Percentiles rank a stretch among this genome's conserved stretches.
Evolutionary conservation across 1,139 yeast genomes (phyloP).

Genomic region (Kodamaea arcana): DNA sequence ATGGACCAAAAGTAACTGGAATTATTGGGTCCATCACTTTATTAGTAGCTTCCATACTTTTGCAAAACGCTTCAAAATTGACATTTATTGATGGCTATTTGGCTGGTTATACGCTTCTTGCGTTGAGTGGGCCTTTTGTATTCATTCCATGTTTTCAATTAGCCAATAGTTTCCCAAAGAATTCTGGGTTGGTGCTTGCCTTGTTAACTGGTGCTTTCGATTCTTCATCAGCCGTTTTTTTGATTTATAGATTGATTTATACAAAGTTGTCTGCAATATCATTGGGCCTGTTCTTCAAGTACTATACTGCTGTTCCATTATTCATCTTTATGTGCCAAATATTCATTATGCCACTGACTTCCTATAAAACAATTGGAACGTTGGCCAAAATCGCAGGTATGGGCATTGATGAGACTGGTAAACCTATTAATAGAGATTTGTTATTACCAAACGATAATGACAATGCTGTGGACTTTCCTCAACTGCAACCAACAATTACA

Average conservation of each 20-base stretch:
- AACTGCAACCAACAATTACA: constrained; percentile 33
- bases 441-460: constrained; percentile 34
- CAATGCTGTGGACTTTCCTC: constrained; percentile 7
- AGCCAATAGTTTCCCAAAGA: constrained; percentile 67
- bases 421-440: constrained; percentile 41
- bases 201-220: constrained; percentile 75
- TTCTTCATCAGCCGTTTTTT: constrained; percentile 69
- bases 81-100: constrained; percentile 54
- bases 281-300: constrained; percentile 55
- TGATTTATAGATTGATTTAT: constrained; percentile 62
- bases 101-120: constrained; percentile 61
- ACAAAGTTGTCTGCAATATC: constrained; percentile 33
- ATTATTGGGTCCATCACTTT: constrained; percentile 64
- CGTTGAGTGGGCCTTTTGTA: constrained; percentile 79
- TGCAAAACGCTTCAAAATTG: constrained; percentile 33
- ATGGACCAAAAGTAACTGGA: constrained; percentile 79
- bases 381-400: constrained; percentile 66
- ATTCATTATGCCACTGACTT: constrained; percentile 71
- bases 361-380: constrained; percentile 68
- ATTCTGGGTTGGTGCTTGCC: constrained; percentile 69
- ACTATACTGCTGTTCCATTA: constrained; percentile 66
- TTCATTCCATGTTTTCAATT: constrained; percentile 77
- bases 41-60: constrained; percentile 47
- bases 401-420: constrained; percentile 63
- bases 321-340: constrained; percentile 72